A percentile compares a stretch with the other conserved stretches of the same genome.
Evolutionary conservation across 139 green algal genomes (phyloP).

Genomic region (Yamagishiella unicocca): DNA sequence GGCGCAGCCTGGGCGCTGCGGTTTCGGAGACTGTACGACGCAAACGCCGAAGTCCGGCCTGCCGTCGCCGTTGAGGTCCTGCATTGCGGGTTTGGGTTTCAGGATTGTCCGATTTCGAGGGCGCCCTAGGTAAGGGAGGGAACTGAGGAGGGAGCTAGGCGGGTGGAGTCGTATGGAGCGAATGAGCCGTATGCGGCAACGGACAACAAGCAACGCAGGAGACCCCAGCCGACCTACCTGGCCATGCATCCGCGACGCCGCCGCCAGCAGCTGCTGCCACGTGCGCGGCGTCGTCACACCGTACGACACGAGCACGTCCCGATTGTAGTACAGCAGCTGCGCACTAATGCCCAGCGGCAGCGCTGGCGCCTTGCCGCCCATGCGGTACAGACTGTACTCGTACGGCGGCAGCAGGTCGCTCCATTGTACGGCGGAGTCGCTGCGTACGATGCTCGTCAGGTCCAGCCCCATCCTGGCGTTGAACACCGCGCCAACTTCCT

Average conservation of each 20-base stretch:
- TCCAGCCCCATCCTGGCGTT: background rate
- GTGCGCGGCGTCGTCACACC: background rate
- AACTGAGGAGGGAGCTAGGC: background rate
- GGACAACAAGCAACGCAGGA: background rate
- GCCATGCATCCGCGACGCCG: background rate
- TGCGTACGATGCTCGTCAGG: background rate
- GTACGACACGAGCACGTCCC: background rate
- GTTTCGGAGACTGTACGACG: background rate
- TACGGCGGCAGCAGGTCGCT: conserved; percentile 2
- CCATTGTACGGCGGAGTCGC: background rate
- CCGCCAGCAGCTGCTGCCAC: background rate
- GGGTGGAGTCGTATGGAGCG: background rate
- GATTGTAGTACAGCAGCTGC: conserved; percentile 17
- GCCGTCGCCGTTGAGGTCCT: conserved; percentile 18
- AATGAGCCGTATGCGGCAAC: background rate
- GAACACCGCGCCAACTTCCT: background rate
- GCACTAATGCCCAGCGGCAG: background rate
- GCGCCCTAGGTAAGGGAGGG: background rate
- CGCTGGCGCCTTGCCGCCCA: background rate
- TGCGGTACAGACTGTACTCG: background rate
- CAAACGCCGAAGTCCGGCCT: background rate
- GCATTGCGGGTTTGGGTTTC: background rate
- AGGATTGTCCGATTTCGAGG: background rate
- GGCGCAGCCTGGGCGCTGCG: background rate
- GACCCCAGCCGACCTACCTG: background rate